Percentiles rank a stretch among this genome's conserved stretches.
Evolutionary conservation across 306 rosid genomes (phyloP).

Genomic region (Echinosophora koreensis): DNA sequence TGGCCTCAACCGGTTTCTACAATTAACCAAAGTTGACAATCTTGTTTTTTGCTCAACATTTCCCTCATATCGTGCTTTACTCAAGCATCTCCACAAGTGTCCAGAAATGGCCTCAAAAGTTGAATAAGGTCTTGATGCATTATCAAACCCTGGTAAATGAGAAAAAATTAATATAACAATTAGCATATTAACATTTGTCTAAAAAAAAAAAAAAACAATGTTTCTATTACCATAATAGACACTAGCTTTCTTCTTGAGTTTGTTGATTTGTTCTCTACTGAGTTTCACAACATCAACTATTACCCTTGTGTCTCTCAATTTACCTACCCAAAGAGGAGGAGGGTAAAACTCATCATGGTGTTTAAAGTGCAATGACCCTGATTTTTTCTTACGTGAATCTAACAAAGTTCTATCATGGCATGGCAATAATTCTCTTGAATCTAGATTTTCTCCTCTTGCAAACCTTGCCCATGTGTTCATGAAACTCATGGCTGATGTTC

Average conservation of each 20-base stretch:
- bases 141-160: no score
- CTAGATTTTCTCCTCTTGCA: constrained; percentile 33
- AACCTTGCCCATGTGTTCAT: constrained; percentile 52
- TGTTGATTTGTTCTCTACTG: constrained; percentile 21
- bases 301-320: background rate
- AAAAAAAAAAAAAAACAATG: no score
- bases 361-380: background rate
- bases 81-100: constrained; percentile 49
- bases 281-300: constrained; percentile 35
- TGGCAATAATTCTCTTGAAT: background rate
- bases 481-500: constrained; percentile 41
- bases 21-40: constrained; percentile 40
- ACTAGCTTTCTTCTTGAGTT: constrained; percentile 9
- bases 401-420: constrained; percentile 18
- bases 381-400: background rate
- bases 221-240: no score
- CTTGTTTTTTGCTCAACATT: constrained; percentile 45
- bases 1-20: constrained; percentile 44
- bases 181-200: no score
- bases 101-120: constrained; percentile 53
- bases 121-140: constrained; percentile 12
- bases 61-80: constrained; percentile 46
- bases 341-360: constrained; percentile 30
- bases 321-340: constrained; percentile 44
- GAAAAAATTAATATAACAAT: no score